These are phyloP conservation scores for Trichoderma afroharzianum DNA, from an alignment of 2,329 filamentous ascomycete species.

Conservation along the genomic window DNA sequence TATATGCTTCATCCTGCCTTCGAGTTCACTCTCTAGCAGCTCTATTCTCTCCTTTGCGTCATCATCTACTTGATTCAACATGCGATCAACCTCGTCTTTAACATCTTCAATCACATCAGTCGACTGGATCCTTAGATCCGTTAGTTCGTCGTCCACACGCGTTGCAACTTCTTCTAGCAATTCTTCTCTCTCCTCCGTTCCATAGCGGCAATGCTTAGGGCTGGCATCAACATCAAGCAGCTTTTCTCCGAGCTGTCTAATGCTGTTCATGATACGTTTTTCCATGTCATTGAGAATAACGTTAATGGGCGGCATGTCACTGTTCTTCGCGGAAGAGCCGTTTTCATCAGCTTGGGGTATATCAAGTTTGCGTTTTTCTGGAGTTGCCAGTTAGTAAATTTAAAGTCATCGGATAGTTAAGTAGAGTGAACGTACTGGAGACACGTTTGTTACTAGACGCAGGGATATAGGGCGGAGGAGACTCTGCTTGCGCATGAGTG, in stretches of 20 bases:
- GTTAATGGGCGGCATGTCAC: neutral
- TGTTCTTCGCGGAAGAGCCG: neutral
- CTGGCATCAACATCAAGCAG: neutral
- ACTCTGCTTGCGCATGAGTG: neutral
- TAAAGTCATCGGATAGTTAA: neutral
- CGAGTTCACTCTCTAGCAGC: neutral
- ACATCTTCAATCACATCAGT: neutral
- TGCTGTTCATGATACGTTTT: neutral
- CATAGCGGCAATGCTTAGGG: neutral
- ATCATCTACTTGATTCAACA: neutral
- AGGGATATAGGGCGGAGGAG: neutral
- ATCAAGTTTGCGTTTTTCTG: neutral
- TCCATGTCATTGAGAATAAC: neutral
- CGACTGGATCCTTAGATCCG: neutral
- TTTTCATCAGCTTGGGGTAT: neutral
- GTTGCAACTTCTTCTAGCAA: neutral
- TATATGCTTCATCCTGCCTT: neutral
- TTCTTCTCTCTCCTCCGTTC: neutral
- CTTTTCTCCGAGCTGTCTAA: neutral
- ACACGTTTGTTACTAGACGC: neutral
- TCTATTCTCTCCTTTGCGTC: neutral
- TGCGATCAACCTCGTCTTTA: neutral
- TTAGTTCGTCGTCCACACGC: neutral
- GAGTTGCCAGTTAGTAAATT: neutral
- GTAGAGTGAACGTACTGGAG: neutral